phyloP scores from a whole-genome alignment of 2,329 filamentous ascomycete species.

The Trichoderma koningiopsis region DNA sequence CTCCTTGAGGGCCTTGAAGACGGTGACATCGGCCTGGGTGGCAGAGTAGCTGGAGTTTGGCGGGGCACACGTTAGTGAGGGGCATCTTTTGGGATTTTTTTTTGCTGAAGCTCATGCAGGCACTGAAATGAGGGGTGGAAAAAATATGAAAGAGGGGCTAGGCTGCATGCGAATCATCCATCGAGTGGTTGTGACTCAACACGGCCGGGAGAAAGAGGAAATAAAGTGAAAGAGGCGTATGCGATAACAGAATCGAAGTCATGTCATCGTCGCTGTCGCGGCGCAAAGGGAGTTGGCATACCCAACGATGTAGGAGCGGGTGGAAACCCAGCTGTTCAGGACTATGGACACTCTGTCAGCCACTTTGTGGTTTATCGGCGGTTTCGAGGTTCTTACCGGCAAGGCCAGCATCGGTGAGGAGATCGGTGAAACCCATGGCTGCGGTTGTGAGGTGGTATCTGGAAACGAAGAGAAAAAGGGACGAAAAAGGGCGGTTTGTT shows the following conservation, averaged over 20 bases:
- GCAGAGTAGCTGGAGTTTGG: slow-evolving; percentile 54
- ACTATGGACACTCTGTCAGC: slow-evolving; percentile 44
- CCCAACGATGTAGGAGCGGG: slow-evolving; percentile 78
- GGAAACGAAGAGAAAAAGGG: background rate
- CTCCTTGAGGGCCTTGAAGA: slow-evolving; percentile 84
- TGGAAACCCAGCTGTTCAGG: slow-evolving; percentile 69
- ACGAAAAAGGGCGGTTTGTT: background rate
- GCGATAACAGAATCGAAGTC: background rate
- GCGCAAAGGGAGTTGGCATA: slow-evolving; percentile 48
- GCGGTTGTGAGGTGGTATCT: slow-evolving; percentile 26
- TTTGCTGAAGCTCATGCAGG: slow-evolving; percentile 9
- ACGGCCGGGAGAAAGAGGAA: background rate
- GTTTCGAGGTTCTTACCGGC: slow-evolving; percentile 31
- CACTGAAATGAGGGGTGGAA: slow-evolving; percentile 18
- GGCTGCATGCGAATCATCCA: slow-evolving; percentile 15
- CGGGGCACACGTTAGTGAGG: slow-evolving; percentile 20
- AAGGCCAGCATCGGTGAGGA: slow-evolving; percentile 64
- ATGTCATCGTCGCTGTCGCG: background rate
- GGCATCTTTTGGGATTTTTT: slow-evolving; percentile 13
- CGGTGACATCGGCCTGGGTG: slow-evolving; percentile 93
- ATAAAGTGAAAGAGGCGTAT: background rate
- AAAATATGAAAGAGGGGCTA: slow-evolving; percentile 24
- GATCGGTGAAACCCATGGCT: slow-evolving; percentile 66
- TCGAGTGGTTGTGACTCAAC: slow-evolving; percentile 4
- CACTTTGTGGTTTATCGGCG: background rate